A percentile compares a stretch with the other conserved stretches of the same genome.
These are phyloP conservation scores for Pulveroboletus sp. DNA, from an alignment of 768 basidiomycete genomes.

Conservation along the genomic window DNA sequence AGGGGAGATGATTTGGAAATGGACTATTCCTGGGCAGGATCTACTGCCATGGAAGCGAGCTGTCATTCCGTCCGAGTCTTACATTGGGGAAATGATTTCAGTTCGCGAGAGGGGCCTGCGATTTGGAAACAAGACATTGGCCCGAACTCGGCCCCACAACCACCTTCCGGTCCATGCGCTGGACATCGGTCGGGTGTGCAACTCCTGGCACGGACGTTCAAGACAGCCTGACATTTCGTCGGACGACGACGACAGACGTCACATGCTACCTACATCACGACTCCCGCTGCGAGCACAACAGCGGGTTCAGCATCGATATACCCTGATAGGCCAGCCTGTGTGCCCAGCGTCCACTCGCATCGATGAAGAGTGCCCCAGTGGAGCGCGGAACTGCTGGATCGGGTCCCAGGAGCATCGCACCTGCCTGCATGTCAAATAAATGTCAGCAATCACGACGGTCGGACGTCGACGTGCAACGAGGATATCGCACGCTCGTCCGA, in stretches of 20 bases:
- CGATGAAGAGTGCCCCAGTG: conserved; percentile 10
- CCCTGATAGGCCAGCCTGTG: not conserved
- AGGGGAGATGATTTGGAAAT: conserved; percentile 17
- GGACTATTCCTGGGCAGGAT: conserved; percentile 13
- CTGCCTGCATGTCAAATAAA: conserved; percentile 2
- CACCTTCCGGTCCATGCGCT: no score
- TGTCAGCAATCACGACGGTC: not conserved
- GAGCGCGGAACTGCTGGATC: not conserved
- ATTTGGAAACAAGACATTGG: conserved; percentile 7
- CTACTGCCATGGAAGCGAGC: conserved; percentile 10
- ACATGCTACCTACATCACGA: not conserved
- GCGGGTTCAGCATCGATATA: not conserved
- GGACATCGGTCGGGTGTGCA: no score
- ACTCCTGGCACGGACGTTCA: no score
- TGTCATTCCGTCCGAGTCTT: conserved; percentile 10
- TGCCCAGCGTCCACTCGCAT: not conserved
- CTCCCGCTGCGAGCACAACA: not conserved
- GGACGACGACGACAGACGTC: no score
- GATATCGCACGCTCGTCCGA: no score
- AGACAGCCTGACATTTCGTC: no score
- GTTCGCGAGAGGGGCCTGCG: not conserved
- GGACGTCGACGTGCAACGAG: not conserved
- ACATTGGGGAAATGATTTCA: not conserved
- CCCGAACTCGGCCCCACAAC: no score
- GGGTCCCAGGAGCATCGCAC: not conserved